A percentile compares a stretch with the other conserved stretches of the same genome.
Evolutionary conservation across 2,329 filamentous ascomycete genomes (phyloP).

Genomic region (Sporothrix humicola): DNA sequence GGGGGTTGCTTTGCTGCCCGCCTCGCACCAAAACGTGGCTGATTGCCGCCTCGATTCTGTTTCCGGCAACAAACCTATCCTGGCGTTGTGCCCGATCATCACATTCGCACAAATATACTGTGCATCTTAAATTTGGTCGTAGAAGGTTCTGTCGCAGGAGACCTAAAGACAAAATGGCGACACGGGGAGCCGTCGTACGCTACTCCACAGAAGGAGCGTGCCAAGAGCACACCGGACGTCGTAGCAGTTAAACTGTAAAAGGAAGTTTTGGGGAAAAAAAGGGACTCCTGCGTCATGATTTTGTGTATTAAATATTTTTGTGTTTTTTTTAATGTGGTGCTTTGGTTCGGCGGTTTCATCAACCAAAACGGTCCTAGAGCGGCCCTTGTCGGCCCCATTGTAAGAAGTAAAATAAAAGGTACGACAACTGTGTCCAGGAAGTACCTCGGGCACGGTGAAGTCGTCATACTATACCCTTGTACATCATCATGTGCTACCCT

Average conservation of each 20-base stretch:
- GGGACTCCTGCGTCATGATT: neutral
- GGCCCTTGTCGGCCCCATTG: neutral
- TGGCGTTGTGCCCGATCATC: no score
- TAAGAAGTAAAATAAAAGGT: neutral
- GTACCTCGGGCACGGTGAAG: neutral
- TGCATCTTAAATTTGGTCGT: neutral
- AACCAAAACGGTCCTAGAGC: neutral
- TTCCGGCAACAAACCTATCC: neutral
- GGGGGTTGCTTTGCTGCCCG: neutral
- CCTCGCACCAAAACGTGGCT: neutral
- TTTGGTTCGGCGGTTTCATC: neutral
- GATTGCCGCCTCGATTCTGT: neutral
- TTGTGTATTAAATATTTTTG: neutral
- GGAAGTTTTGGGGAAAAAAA: neutral
- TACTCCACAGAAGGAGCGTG: neutral
- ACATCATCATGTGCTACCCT: neutral
- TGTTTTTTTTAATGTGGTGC: neutral
- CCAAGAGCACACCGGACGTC: neutral
- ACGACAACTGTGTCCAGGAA: no score
- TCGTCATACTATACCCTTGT: neutral
- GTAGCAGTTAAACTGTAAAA: neutral
- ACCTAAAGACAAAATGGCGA: neutral
- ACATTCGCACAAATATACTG: neutral
- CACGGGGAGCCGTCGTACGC: slow-evolving; percentile 7
- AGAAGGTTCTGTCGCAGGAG: neutral